A percentile compares a stretch with the other conserved stretches of the same genome.
Conservation (phyloP, 768 basidiomycete species). For the Austroboletus festivus region DNA sequence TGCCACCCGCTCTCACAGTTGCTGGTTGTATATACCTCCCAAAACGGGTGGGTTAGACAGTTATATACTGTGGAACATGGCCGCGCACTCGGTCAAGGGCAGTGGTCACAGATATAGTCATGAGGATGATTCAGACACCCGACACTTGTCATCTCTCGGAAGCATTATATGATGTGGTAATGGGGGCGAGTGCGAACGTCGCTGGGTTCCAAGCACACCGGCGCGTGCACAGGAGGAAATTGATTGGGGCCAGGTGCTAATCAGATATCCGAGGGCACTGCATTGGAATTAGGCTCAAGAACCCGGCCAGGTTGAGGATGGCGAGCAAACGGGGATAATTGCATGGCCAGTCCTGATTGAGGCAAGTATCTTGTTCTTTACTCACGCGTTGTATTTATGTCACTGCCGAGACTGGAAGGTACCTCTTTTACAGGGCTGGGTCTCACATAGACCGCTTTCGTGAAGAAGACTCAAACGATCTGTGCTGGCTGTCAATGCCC, state of each 20-base stretch:
- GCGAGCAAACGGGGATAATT: conserved; percentile 22
- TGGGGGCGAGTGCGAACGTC: conserved; percentile 7
- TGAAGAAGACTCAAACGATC: conserved; percentile 30
- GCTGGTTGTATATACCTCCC: conserved; percentile 2
- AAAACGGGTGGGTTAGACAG: conserved; percentile 2
- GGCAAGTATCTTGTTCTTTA: conserved; percentile 25
- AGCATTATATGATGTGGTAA: conserved; percentile 9
- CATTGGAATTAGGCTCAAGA: conserved; percentile 36
- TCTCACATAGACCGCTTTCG: conserved; percentile 35
- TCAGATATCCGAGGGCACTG: conserved; percentile 38
- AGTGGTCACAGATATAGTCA: too few species aligned
- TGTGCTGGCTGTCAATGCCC: conserved; percentile 30
- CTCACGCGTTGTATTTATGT: conserved; percentile 37
- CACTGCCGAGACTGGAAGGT: conserved; percentile 35
- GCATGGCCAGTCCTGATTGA: conserved; percentile 21
- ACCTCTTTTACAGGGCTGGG: conserved; percentile 30
- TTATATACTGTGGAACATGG: too few species aligned
- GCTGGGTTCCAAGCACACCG: conserved; percentile 25
- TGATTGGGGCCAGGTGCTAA: conserved; percentile 26
- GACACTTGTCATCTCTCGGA: conserved; percentile 4
- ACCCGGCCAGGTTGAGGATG: conserved; percentile 17
- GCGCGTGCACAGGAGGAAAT: conserved; percentile 22
- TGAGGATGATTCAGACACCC: too few species aligned
- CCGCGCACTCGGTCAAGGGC: conserved; percentile 2
- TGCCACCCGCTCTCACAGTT: conserved; percentile 10